These are phyloP conservation scores for Cylindrotheca closterium DNA, from an alignment of 108 stramenopile genomes.

Conservation along the genomic window DNA sequence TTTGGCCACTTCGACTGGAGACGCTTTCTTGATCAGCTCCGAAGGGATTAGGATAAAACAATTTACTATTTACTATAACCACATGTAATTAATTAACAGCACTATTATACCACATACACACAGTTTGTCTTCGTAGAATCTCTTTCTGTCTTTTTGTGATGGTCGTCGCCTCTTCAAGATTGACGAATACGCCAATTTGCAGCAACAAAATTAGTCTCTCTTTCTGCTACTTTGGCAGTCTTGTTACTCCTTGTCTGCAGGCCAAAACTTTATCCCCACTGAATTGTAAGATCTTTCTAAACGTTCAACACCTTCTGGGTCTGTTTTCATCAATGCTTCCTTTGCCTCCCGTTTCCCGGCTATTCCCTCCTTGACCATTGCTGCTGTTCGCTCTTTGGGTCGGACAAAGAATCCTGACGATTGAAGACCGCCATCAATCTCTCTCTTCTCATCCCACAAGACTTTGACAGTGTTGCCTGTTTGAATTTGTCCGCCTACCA, in stretches of 20 bases:
- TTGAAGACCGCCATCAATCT: conserved; percentile 16
- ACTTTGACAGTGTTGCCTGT: conserved; percentile 18
- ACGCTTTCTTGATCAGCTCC: conserved; percentile 8
- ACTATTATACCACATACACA: too few relatives aligned
- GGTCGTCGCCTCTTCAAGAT: too few relatives aligned
- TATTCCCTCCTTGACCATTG: conserved; percentile 19
- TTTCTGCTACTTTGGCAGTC: too few relatives aligned
- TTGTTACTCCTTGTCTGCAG: too few relatives aligned
- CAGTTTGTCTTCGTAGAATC: too few relatives aligned
- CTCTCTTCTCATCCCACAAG: neutral
- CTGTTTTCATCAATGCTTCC: neutral
- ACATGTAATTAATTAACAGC: too few relatives aligned
- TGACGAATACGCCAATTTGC: too few relatives aligned
- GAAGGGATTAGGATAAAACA: too few relatives aligned
- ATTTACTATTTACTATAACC: too few relatives aligned
- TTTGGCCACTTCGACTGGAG: conserved; percentile 18
- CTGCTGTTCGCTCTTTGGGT: conserved; percentile 20
- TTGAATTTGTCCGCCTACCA: conserved; percentile 10
- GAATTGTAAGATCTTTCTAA: conserved; percentile 13
- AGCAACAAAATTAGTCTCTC: too few relatives aligned
- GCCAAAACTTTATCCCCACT: conserved; percentile 20
- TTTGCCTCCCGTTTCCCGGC: neutral
- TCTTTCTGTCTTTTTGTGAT: too few relatives aligned
- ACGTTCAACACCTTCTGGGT: conserved; percentile 20
- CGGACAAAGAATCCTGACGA: conserved; percentile 12